A percentile compares a stretch with the other conserved stretches of the same genome.
These are phyloP conservation scores for Sphagnum contortum DNA, from an alignment of 225 moss, liverwort and hornwort genomes.

Conservation along the genomic window DNA sequence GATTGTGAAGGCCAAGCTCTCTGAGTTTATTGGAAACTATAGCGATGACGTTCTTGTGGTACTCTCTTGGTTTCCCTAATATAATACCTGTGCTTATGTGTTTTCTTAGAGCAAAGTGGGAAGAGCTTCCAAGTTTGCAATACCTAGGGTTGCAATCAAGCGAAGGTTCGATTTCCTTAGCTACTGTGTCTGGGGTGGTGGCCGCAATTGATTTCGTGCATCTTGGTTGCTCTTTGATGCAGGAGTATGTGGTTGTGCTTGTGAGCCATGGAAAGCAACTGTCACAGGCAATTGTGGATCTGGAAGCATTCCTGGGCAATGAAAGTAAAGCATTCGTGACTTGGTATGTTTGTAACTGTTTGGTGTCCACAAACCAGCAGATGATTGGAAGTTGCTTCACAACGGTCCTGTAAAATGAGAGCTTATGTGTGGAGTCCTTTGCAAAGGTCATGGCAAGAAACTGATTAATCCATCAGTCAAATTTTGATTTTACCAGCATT, in stretches of 20 bases:
- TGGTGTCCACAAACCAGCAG: no score
- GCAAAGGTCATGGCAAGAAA: no score
- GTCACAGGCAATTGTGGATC: constrained; percentile 61
- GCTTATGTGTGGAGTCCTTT: no score
- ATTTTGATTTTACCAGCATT: neutral
- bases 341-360: constrained; percentile 33
- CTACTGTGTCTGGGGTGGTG: no score
- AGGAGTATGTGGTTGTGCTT: constrained; percentile 84
- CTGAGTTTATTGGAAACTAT: constrained; percentile 70
- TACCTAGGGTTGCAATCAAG: no score
- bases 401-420: no score
- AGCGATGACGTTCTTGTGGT: constrained; percentile 89
- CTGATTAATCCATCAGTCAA: neutral
- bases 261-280: constrained; percentile 73
- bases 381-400: no score
- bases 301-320: constrained; percentile 81
- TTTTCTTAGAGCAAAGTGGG: no score
- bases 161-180: no score
- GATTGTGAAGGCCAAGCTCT: constrained; percentile 68
- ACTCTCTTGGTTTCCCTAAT: constrained; percentile 9
- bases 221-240: constrained; percentile 3
- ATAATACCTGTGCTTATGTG: no score
- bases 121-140: no score
- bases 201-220: no score
- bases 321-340: constrained; percentile 66